A percentile compares a stretch with the other conserved stretches of the same genome.
Conservation (phyloP, 2,329 filamentous ascomycete genomes). For the Ophiocordyceps camponoti-rufipedis region DNA sequence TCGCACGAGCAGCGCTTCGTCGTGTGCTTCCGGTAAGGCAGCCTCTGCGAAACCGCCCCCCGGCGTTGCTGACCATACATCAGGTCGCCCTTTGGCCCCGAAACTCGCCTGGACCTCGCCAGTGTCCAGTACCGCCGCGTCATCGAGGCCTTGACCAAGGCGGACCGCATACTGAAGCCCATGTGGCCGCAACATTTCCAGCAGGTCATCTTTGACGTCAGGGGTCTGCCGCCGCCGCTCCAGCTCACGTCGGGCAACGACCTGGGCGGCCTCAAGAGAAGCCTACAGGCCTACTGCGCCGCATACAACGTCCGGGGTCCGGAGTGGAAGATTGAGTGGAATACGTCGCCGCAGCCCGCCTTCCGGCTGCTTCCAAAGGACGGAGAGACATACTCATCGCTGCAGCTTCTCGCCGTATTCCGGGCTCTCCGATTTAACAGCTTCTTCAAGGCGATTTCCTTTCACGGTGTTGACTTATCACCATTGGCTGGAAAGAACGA, state of each 20-base stretch:
- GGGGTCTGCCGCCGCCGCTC: slow-evolving; percentile 31
- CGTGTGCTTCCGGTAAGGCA: slow-evolving; percentile 31
- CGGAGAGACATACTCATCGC: slow-evolving; percentile 22
- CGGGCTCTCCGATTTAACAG: slow-evolving; percentile 39
- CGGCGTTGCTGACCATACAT: not conserved
- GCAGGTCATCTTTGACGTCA: slow-evolving; percentile 31
- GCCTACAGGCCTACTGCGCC: slow-evolving; percentile 34
- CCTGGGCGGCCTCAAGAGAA: slow-evolving; percentile 34
- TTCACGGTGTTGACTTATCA: slow-evolving; percentile 31
- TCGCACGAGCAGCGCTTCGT: slow-evolving; percentile 37
- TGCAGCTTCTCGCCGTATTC: slow-evolving; percentile 38
- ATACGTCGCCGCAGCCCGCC: slow-evolving; percentile 24
- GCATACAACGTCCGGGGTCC: slow-evolving; percentile 31
- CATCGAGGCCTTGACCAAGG: slow-evolving; percentile 32
- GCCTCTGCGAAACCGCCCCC: not conserved
- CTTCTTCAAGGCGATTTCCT: slow-evolving; percentile 39
- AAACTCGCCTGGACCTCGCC: slow-evolving; percentile 29
- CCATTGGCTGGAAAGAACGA: slow-evolving; percentile 21
- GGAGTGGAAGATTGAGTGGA: slow-evolving; percentile 31
- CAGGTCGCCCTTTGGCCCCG: slow-evolving; percentile 23
- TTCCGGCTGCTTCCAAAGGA: slow-evolving; percentile 30
- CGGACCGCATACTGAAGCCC: slow-evolving; percentile 36
- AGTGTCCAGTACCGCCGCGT: slow-evolving; percentile 36
- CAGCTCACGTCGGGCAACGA: slow-evolving; percentile 35
- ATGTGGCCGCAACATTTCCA: slow-evolving; percentile 39